Percentiles rank a stretch among this genome's conserved stretches.
Conservation (phyloP, 805 yeast species). For the Clavispora asparagi region DNA sequence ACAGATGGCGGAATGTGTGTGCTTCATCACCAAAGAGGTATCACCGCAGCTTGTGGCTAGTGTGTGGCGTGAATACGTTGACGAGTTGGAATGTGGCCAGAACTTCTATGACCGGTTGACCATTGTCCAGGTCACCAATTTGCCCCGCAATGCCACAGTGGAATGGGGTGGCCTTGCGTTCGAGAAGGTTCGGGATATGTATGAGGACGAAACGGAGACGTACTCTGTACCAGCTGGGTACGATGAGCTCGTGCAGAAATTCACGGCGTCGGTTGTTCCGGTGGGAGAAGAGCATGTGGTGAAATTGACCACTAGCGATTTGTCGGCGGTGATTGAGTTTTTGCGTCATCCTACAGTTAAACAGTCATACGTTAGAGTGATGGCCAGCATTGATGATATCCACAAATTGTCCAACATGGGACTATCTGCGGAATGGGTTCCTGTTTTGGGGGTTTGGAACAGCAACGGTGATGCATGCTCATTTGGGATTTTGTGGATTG, state of each 20-base stretch:
- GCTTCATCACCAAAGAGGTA: slow-evolving; percentile 43
- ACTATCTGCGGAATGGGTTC: slow-evolving; percentile 13
- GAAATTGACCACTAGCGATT: slow-evolving; percentile 4
- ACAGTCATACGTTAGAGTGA: slow-evolving; percentile 6
- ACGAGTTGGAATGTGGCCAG: slow-evolving; percentile 12
- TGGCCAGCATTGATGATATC: slow-evolving; percentile 7
- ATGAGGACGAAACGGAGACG: slow-evolving; percentile 33
- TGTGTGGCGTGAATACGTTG: slow-evolving; percentile 44
- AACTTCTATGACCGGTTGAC: slow-evolving; percentile 29
- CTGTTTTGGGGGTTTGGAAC: slow-evolving; percentile 12
- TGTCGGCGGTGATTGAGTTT: slow-evolving; percentile 6
- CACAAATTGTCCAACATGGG: slow-evolving; percentile 8
- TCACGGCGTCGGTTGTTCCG: slow-evolving; percentile 1
- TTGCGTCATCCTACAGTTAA: slow-evolving; percentile 5
- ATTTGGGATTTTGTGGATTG: slow-evolving; percentile 10
- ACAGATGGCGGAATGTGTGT: slow-evolving; percentile 44
- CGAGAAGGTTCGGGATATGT: slow-evolving; percentile 29
- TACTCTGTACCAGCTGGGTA: neutral
- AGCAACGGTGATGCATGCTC: slow-evolving; percentile 4
- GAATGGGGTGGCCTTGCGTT: slow-evolving; percentile 71
- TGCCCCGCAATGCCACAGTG: slow-evolving; percentile 61
- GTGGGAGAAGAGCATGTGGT: slow-evolving; percentile 4
- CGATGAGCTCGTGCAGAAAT: neutral
- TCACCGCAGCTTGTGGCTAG: slow-evolving; percentile 26
- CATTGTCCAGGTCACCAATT: slow-evolving; percentile 48